These are phyloP conservation scores for Oryza meridionalis DNA, from an alignment of 176 grass and related monocot genomes.

Conservation along the genomic window DNA sequence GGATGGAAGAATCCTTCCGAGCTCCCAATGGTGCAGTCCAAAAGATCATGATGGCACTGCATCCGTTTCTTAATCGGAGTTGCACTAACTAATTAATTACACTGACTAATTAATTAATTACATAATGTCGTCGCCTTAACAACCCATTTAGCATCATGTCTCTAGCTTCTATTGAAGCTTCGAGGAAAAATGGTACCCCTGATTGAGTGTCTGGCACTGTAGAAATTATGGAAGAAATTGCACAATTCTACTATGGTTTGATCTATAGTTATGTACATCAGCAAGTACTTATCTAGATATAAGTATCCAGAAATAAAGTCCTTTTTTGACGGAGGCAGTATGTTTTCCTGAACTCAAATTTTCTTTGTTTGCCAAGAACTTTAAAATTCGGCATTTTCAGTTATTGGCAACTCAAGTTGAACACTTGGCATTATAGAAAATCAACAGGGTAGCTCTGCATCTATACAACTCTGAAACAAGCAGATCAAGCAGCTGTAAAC, in stretches of 20 bases:
- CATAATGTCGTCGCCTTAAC: slow-evolving; percentile 15
- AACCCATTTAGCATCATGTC: neutral
- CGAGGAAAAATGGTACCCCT: neutral
- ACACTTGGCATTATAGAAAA: neutral
- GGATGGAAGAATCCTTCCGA: slow-evolving; percentile 42
- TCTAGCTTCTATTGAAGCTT: neutral
- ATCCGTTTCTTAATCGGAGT: neutral
- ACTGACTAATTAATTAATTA: slow-evolving; percentile 2
- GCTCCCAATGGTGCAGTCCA: slow-evolving; percentile 5
- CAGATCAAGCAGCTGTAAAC: neutral
- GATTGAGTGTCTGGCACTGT: neutral
- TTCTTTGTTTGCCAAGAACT: neutral
- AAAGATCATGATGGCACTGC: slow-evolving; percentile 7
- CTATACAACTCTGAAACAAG: slow-evolving; percentile 5
- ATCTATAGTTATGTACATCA: no score
- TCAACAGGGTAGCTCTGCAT: neutral
- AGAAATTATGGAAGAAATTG: neutral
- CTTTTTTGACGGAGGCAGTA: no score
- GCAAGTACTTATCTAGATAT: no score
- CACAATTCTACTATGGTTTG: neutral
- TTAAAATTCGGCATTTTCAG: neutral
- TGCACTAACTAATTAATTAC: slow-evolving; percentile 11
- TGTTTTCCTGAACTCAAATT: neutral
- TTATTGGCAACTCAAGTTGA: slow-evolving; percentile 35
- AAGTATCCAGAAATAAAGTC: no score